phyloP scores from a whole-genome alignment of 768 basidiomycete genomes.

The Mycena metata region DNA sequence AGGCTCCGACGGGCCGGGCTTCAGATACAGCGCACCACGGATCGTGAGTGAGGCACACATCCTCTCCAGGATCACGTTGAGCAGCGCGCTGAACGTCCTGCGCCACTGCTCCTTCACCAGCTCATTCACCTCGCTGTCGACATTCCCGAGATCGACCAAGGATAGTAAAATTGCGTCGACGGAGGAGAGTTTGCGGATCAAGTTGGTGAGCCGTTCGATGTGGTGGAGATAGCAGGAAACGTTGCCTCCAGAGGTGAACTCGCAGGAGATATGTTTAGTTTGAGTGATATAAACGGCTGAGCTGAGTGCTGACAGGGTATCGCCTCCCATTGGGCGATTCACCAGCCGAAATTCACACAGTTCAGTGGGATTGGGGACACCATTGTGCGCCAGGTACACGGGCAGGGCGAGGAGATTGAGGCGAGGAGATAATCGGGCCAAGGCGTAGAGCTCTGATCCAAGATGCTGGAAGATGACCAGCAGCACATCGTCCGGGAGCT shows the following conservation, averaged over 20 bases:
- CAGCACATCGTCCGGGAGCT: conserved; percentile 29
- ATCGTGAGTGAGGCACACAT: neutral
- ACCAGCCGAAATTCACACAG: conserved; percentile 12
- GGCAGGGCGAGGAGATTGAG: conserved; percentile 31
- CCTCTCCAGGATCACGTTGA: conserved; percentile 18
- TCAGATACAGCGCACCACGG: conserved; percentile 2
- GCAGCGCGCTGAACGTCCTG: neutral
- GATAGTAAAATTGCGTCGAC: conserved; percentile 1
- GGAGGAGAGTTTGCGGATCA: conserved; percentile 12
- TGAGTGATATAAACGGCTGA: conserved; percentile 15
- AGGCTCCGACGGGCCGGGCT: neutral
- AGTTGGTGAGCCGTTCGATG: conserved; percentile 22
- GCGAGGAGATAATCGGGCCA: conserved; percentile 20
- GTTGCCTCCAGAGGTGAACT: conserved; percentile 7
- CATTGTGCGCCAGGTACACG: neutral
- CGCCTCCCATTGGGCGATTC: conserved; percentile 6
- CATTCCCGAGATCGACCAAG: conserved; percentile 3
- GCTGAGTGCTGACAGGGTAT: conserved; percentile 18
- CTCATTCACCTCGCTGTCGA: conserved; percentile 16
- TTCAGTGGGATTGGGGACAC: neutral
- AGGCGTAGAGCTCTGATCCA: conserved; percentile 6
- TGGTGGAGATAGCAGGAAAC: conserved; percentile 23
- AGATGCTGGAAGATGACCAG: conserved; percentile 9
- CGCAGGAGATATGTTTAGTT: conserved; percentile 14
- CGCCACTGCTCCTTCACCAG: neutral